A percentile compares a stretch with the other conserved stretches of the same genome.
Conservation (phyloP, 2,329 filamentous ascomycete genomes). For the Botryotinia calthae region DNA sequence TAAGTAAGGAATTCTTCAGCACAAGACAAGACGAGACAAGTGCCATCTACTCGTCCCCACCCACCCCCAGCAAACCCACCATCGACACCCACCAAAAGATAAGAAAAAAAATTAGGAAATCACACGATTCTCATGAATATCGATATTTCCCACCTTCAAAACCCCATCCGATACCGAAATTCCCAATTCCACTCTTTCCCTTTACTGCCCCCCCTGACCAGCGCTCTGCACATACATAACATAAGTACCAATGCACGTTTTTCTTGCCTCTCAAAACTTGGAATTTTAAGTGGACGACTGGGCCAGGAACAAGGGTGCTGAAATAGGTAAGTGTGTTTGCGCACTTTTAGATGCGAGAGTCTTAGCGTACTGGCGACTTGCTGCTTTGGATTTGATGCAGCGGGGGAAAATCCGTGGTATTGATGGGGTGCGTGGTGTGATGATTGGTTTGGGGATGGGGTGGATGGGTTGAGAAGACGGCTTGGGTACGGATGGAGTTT, state of each 20-base stretch:
- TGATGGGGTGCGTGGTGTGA: not conserved
- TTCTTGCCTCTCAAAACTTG: not conserved
- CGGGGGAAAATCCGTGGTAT: not conserved
- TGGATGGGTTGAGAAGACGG: not conserved
- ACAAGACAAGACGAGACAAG: not conserved
- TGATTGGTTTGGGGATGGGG: not conserved
- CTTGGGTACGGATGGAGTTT: not conserved
- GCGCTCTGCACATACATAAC: not conserved
- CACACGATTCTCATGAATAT: conserved; percentile 1
- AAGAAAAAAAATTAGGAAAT: not conserved
- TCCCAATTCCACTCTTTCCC: not conserved
- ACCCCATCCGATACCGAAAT: not conserved
- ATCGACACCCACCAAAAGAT: not conserved
- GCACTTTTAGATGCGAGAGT: not conserved
- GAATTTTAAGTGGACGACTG: not conserved
- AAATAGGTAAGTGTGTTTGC: not conserved
- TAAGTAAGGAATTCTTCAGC: not conserved
- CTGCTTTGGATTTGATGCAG: not conserved
- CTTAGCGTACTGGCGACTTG: not conserved
- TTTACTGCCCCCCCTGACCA: not conserved
- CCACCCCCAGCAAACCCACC: not conserved
- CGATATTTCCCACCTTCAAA: not conserved
- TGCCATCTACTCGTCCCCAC: not conserved
- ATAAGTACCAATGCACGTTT: not conserved
- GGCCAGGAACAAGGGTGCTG: not conserved